Percentiles rank a stretch among this genome's conserved stretches.
These are phyloP conservation scores for Xylariaceae sp. DNA, from an alignment of 2,329 filamentous ascomycete species.

Conservation along the genomic window DNA sequence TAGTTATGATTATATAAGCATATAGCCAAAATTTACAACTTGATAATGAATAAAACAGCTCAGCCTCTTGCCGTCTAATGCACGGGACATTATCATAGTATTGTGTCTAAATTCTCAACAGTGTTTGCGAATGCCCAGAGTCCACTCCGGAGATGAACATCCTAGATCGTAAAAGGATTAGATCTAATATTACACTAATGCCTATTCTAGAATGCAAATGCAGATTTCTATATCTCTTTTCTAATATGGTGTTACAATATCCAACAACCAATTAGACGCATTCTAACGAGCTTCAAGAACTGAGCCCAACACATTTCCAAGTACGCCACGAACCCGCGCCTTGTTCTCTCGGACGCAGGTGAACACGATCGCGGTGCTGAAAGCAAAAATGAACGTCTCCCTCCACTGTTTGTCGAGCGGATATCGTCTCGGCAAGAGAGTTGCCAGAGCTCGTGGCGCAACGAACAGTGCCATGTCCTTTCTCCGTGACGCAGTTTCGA, in stretches of 20 bases:
- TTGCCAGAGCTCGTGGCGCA: constrained; percentile 71
- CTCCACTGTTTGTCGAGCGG: constrained; percentile 58
- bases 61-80: no score
- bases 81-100: no score
- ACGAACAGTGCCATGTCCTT: constrained; percentile 80
- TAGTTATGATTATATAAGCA: no score
- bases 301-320: constrained; percentile 56
- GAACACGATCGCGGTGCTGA: constrained; percentile 67
- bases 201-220: no score
- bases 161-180: no score
- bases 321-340: constrained; percentile 60
- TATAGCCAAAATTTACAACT: no score
- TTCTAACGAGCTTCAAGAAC: constrained; percentile 43
- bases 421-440: constrained; percentile 69
- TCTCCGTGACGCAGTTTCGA: constrained; percentile 62
- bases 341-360: constrained; percentile 62
- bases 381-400: constrained; percentile 62
- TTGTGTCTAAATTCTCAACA: no score
- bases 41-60: no score
- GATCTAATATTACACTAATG: no score
- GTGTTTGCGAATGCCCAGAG: no score
- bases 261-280: no score
- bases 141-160: no score
- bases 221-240: not conserved
- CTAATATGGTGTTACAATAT: not conserved